Percentiles rank a stretch among this genome's conserved stretches.
These are phyloP conservation scores for Penicillium freii DNA, from an alignment of 2,329 filamentous ascomycete species.

Conservation along the genomic window DNA sequence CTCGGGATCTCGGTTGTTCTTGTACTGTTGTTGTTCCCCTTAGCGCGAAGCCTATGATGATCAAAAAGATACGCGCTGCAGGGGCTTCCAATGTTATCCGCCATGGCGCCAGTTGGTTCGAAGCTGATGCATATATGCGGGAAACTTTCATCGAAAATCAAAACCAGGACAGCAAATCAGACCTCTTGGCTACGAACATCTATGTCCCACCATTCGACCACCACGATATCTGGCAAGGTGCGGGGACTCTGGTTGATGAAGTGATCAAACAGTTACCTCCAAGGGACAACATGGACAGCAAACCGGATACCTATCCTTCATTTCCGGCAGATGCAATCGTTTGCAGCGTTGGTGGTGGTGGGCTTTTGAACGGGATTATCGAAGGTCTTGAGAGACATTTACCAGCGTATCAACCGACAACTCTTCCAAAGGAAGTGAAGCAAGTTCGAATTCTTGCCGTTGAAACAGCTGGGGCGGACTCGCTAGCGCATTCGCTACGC, in stretches of 20 bases:
- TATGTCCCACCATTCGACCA: constrained; percentile 42
- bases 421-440: neutral
- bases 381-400: constrained; percentile 53
- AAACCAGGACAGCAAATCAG: constrained; percentile 5
- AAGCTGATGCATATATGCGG: constrained; percentile 66
- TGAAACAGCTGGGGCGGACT: constrained; percentile 71
- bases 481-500: constrained; percentile 60
- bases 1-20: constrained; percentile 59
- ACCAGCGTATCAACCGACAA: neutral
- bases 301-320: neutral
- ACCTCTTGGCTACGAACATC: constrained; percentile 24
- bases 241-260: constrained; percentile 37
- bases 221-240: constrained; percentile 38
- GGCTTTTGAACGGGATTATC: constrained; percentile 71
- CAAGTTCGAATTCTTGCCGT: constrained; percentile 59
- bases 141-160: constrained; percentile 41
- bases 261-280: constrained; percentile 35
- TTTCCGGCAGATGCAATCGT: constrained; percentile 65
- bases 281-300: constrained; percentile 4
- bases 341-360: constrained; percentile 75
- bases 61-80: constrained; percentile 63
- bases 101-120: constrained; percentile 63
- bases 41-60: constrained; percentile 64
- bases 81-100: constrained; percentile 65
- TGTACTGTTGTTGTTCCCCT: constrained; percentile 72